Base-by-base conservation (phyloP, 805 yeast species). In the Candida sakaeoensis region DNA sequence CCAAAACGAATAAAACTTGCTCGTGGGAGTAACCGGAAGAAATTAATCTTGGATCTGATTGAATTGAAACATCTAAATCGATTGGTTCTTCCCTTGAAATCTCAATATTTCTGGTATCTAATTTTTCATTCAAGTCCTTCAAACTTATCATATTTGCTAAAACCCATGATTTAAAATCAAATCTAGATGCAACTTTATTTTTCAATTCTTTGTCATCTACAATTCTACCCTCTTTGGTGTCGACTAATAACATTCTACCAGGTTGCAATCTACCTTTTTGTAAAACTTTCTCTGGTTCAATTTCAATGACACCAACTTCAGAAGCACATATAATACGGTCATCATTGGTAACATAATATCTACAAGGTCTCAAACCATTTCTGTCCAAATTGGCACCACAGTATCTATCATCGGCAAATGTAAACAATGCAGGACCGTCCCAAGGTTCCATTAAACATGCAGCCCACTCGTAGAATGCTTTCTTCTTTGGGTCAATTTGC, bases 361-460 rank as follows among this genome's bases (percentile, higher is more conserved):
- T 87, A 72, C 99, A 93, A 26, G 99, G 99, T 70, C 99, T 84
- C 57, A 91, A 76, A 48, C 99, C 99, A 60, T 93, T 91, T 69
- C 99, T 80, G 68, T 91, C 99, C 50, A 93, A 76, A 63, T 90
- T 90, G 36, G 99, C 99, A 72, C 99, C 99, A 68, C 96, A 88
- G 75, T 87, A 91, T 54, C 98, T 78, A 52, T 96, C 97, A 64
- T 91, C 98, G 26, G 97, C 91, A 63, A 91, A 93, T 22, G 95
- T 89, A 71, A 91, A 86, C 51, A 93, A 70, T 25, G 98, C 98
- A 14, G 99, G 99, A 49, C 99, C 99, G 68, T 91, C 99, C 99
- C 99, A 91, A 7, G 98, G 98, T 70, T 91, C 99, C 96, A 93
- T 93, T 49, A 91, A 69, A 68, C 97, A 89, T 9, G 98, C 96